These are phyloP conservation scores for Auricularia sp. DNA, from an alignment of 768 basidiomycete genomes.

Conservation along the genomic window DNA sequence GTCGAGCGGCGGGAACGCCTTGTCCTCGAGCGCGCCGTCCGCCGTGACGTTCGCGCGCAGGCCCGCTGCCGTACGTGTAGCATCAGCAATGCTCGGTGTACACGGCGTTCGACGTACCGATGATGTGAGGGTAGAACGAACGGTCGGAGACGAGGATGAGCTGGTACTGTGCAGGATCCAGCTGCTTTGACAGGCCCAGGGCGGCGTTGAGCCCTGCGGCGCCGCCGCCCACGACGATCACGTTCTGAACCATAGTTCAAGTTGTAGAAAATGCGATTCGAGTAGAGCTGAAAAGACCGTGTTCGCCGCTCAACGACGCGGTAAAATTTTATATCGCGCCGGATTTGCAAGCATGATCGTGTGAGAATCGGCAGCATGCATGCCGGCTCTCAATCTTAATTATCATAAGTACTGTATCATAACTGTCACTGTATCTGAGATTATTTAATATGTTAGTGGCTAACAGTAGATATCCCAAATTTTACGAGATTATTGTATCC, in stretches of 20 bases:
- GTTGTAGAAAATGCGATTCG: too few relatives aligned
- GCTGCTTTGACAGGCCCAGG: not conserved
- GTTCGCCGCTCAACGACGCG: too few relatives aligned
- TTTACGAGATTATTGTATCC: too few relatives aligned
- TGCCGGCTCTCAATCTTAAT: too few relatives aligned
- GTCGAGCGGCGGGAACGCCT: conserved; percentile 9
- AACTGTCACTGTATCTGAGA: too few relatives aligned
- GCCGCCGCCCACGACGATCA: conserved; percentile 52
- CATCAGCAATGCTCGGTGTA: not conserved
- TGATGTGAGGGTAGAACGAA: conserved; percentile 5
- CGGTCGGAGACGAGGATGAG: conserved; percentile 9
- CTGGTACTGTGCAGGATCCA: not conserved
- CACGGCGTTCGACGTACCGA: not conserved
- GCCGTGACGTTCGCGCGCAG: conserved; percentile 11
- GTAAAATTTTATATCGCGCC: too few relatives aligned
- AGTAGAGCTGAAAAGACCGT: too few relatives aligned
- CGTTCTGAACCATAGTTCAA: conserved; percentile 13
- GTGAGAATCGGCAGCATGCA: too few relatives aligned
- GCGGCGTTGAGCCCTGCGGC: conserved; percentile 23
- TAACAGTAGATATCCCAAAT: too few relatives aligned
- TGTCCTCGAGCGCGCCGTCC: conserved; percentile 8
- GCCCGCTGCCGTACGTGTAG: conserved; percentile 8
- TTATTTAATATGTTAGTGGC: too few relatives aligned
- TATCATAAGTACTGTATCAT: too few relatives aligned
- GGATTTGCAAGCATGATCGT: too few relatives aligned